phyloP scores from a whole-genome alignment of 1,139 yeast species.

The Lodderomyces margitis region DNA sequence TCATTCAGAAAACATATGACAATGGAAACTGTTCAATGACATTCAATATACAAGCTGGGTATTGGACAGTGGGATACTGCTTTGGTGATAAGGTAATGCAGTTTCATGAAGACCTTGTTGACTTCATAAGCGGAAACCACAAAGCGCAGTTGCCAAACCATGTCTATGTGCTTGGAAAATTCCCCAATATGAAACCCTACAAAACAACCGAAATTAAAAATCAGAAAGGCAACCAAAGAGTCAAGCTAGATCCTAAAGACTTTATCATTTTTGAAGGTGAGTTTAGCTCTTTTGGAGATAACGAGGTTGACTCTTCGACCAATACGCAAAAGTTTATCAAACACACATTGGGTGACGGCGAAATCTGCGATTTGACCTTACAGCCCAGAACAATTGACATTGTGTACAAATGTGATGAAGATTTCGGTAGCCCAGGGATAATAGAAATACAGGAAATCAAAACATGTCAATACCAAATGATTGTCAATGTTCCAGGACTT shows the following conservation, averaged over 20 bases:
- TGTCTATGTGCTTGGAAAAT: constrained; percentile 47
- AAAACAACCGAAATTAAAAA: constrained; percentile 21
- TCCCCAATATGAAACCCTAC: constrained; percentile 18
- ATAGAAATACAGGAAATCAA: constrained; percentile 57
- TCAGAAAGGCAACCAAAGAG: constrained; percentile 21
- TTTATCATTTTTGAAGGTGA: constrained; percentile 23
- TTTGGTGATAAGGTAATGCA: constrained; percentile 57
- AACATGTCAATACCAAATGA: constrained; percentile 70
- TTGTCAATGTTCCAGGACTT: constrained; percentile 55
- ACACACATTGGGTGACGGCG: constrained; percentile 60
- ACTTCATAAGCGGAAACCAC: constrained; percentile 24
- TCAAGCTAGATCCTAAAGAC: constrained; percentile 17
- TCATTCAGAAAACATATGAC: constrained; percentile 22
- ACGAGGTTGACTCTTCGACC: constrained; percentile 10
- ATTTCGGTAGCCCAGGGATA: constrained; percentile 31
- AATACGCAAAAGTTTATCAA: constrained; percentile 37
- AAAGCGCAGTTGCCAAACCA: constrained; percentile 37
- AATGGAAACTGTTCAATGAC: constrained; percentile 31
- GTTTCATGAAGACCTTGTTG: constrained; percentile 44
- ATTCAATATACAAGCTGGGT: constrained; percentile 42
- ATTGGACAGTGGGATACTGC: constrained; percentile 67
- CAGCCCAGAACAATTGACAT: constrained; percentile 62
- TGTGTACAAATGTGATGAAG: constrained; percentile 63
- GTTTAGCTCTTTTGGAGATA: constrained; percentile 14
- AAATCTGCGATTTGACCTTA: constrained; percentile 69